These are phyloP conservation scores for Pyrrhoderma lamaoense DNA, from an alignment of 1,284 basidiomycete species.

Conservation along the genomic window DNA sequence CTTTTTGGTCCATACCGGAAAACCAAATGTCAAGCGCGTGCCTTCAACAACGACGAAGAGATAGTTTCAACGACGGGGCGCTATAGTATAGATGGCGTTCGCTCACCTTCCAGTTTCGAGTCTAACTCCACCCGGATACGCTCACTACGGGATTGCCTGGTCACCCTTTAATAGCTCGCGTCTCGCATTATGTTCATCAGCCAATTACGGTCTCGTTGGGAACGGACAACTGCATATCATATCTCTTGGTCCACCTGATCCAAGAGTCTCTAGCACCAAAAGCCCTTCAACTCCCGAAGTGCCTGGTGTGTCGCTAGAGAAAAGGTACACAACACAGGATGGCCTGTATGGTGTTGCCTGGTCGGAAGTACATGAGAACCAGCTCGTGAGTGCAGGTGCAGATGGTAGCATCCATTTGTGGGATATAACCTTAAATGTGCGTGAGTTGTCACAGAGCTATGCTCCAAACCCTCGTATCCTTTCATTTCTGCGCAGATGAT, in stretches of 20 bases:
- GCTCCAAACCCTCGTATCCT: not conserved
- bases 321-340: constrained; percentile 88
- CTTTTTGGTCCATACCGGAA: too few species aligned
- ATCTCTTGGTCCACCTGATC: constrained; percentile 41
- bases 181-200: constrained; percentile 82
- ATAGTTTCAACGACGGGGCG: too few species aligned
- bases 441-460: not conserved
- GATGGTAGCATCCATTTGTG: constrained; percentile 90
- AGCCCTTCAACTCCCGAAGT: constrained; percentile 28
- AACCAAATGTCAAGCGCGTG: too few species aligned
- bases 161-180: constrained; percentile 84
- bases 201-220: constrained; percentile 94
- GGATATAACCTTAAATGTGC: constrained; percentile 82
- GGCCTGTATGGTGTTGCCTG: constrained; percentile 89
- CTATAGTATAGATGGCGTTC: too few species aligned
- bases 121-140: constrained; percentile 73
- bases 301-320: constrained; percentile 49
- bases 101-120: constrained; percentile 32
- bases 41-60: too few species aligned
- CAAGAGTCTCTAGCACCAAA: not conserved
- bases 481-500: not conserved
- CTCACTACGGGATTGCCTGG: constrained; percentile 86
- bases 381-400: constrained; percentile 82
- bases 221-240: constrained; percentile 83
- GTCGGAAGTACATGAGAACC: constrained; percentile 93